Evolutionary conservation across 805 yeast genomes (phyloP).

Genomic region (Suhomyces pyralidae): DNA sequence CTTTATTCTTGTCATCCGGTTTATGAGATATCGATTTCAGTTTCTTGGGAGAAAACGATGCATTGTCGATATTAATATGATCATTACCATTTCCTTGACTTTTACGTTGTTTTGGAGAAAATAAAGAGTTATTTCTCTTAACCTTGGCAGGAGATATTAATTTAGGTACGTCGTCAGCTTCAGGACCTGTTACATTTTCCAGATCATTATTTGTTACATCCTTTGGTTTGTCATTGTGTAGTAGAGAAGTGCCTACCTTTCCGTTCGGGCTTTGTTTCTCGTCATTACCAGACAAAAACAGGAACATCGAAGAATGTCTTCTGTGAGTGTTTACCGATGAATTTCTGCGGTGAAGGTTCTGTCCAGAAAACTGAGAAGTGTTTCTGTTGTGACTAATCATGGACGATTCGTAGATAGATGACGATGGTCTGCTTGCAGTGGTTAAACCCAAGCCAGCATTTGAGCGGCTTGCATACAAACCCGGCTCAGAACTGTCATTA

Average conservation of each 20-base stretch:
- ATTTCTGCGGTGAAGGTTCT: constrained; percentile 28
- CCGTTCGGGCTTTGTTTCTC: constrained; percentile 13
- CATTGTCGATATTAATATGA: constrained; percentile 30
- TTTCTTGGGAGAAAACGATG: constrained; percentile 36
- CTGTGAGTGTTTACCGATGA: constrained; percentile 42
- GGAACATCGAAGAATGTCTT: constrained; percentile 59
- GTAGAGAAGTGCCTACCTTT: constrained; percentile 1
- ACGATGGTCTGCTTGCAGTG: constrained; percentile 40
- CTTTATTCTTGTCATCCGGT: constrained; percentile 36
- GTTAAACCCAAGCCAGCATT: constrained; percentile 21
- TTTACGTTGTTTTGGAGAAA: constrained; percentile 10
- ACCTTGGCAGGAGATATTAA: constrained; percentile 26
- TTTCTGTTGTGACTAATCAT: constrained; percentile 40
- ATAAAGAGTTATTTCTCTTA: constrained; percentile 14
- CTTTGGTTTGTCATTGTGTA: constrained; percentile 11
- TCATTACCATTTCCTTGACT: constrained; percentile 6
- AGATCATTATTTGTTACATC: not conserved
- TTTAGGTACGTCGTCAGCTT: constrained; percentile 4
- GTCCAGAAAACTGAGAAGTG: constrained; percentile 36
- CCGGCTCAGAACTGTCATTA: constrained; percentile 18
- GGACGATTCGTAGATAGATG: constrained; percentile 50
- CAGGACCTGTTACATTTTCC: not conserved
- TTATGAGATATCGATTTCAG: constrained; percentile 21
- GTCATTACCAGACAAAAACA: constrained; percentile 41
- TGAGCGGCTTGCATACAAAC: constrained; percentile 22